Percentiles rank a stretch among this genome's conserved stretches.
phyloP scores from a whole-genome alignment of 2,329 filamentous ascomycete species.

The Phoma sp. region DNA sequence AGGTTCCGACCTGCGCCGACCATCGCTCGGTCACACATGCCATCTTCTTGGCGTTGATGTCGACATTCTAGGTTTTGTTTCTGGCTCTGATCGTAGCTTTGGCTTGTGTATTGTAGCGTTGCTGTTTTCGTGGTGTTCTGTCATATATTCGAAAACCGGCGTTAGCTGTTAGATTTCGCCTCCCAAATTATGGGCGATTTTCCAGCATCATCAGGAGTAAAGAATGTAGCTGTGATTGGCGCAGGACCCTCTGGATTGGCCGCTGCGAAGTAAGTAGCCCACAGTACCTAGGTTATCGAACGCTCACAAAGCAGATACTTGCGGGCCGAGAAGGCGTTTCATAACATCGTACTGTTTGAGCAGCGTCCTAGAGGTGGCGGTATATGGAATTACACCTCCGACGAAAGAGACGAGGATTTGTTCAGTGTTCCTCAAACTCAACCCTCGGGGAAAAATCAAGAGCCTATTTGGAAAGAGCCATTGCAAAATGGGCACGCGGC shows the following conservation, averaged over 20 bases:
- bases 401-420: conserved; percentile 54
- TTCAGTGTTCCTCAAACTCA: conserved; percentile 70
- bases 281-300: not conserved
- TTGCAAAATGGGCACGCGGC: not conserved
- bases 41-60: conserved; percentile 3
- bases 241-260: conserved; percentile 81
- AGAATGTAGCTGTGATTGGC: conserved; percentile 77
- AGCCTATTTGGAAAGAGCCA: conserved; percentile 59
- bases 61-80: conserved; percentile 1
- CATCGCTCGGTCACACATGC: conserved; percentile 12
- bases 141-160: too few species aligned
- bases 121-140: too few species aligned
- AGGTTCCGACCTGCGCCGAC: conserved; percentile 17
- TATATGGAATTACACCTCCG: conserved; percentile 79
- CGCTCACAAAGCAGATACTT: conserved; percentile 61
- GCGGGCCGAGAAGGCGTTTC: conserved; percentile 71
- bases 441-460: conserved; percentile 65
- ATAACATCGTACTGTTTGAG: conserved; percentile 78
- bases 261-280: conserved; percentile 66
- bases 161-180: too few species aligned
- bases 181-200: conserved; percentile 1
- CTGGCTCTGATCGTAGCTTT: not conserved
- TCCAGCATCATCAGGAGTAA: conserved; percentile 44
- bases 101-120: too few species aligned
- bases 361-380: conserved; percentile 79